These are phyloP conservation scores for Colletotrichum karsti DNA, from an alignment of 2,329 filamentous ascomycete genomes.

Conservation along the genomic window DNA sequence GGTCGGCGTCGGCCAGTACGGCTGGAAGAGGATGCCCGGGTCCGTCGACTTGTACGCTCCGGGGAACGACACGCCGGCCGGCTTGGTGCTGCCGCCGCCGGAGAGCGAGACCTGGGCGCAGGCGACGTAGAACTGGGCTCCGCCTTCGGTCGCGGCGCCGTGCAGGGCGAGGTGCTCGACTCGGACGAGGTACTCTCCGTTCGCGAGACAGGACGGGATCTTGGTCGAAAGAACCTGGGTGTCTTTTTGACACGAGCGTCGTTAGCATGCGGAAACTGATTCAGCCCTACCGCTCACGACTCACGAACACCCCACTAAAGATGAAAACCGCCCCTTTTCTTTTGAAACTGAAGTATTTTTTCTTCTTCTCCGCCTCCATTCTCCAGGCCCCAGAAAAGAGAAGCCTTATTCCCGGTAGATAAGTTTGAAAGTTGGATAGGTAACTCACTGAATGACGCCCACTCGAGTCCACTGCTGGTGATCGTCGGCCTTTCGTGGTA, in stretches of 20 bases:
- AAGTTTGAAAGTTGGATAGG: background rate
- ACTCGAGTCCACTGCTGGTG: slow-evolving; percentile 44
- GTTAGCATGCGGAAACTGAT: background rate
- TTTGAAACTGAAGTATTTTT: background rate
- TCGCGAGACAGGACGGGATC: slow-evolving; percentile 20
- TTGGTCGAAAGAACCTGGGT: background rate
- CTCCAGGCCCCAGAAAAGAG: no score
- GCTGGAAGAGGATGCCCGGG: slow-evolving; percentile 51
- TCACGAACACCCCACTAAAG: slow-evolving; percentile 1
- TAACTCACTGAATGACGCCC: slow-evolving; percentile 45
- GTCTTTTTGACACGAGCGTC: slow-evolving; percentile 5
- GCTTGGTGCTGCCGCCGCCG: slow-evolving; percentile 48
- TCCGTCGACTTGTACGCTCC: slow-evolving; percentile 50
- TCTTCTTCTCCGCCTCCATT: background rate
- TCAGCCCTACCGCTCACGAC: slow-evolving; percentile 13
- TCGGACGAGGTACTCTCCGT: slow-evolving; percentile 57
- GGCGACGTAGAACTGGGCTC: slow-evolving; percentile 56
- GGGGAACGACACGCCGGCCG: slow-evolving; percentile 47
- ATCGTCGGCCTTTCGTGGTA: slow-evolving; percentile 46
- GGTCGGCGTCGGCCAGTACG: slow-evolving; percentile 50
- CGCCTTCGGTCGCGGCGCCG: slow-evolving; percentile 45
- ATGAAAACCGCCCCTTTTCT: background rate
- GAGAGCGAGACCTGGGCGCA: slow-evolving; percentile 49
- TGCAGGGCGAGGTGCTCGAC: slow-evolving; percentile 59
- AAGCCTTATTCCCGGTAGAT: no score